Evolutionary conservation across 2,329 filamentous ascomycete genomes (phyloP).

Genomic region (Pseudonectria buxi): DNA sequence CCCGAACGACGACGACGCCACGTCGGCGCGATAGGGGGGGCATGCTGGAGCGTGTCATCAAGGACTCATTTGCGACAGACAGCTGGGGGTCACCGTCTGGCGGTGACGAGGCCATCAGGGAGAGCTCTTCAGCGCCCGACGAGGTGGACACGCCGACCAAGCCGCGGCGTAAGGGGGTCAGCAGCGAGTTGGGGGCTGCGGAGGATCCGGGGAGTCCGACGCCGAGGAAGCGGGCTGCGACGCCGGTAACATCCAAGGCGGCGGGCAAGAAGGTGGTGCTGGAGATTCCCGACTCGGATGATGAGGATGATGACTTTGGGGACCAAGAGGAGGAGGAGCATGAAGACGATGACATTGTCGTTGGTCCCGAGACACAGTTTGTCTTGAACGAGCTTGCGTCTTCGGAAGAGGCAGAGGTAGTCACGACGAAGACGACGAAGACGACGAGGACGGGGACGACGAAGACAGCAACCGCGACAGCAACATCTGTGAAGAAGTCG

Average conservation of each 20-base stretch:
- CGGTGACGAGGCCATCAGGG: constrained; percentile 2
- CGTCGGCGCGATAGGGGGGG: constrained; percentile 5
- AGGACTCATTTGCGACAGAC: constrained; percentile 39
- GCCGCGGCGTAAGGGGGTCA: constrained; percentile 9
- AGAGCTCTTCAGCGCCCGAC: constrained; percentile 15
- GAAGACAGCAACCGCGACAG: neutral
- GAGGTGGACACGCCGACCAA: constrained; percentile 20
- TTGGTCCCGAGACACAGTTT: constrained; percentile 29
- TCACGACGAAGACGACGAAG: constrained; percentile 1
- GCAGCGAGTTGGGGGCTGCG: constrained; percentile 15
- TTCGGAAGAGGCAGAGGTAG: constrained; percentile 13
- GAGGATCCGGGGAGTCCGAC: constrained; percentile 11
- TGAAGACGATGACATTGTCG: constrained; percentile 17
- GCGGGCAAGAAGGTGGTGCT: constrained; percentile 12
- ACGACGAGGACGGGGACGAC: constrained; percentile 6
- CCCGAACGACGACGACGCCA: constrained; percentile 12
- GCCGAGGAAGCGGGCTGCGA: constrained; percentile 10
- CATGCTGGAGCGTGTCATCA: constrained; percentile 30
- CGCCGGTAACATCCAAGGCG: constrained; percentile 11
- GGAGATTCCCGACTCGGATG: constrained; percentile 47
- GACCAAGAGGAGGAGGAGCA: constrained; percentile 6
- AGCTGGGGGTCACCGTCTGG: constrained; percentile 22
- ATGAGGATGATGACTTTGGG: constrained; percentile 29
- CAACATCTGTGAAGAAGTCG: constrained; percentile 1
- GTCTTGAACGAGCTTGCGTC: constrained; percentile 28